A percentile compares a stretch with the other conserved stretches of the same genome.
Conservation (phyloP, 768 basidiomycete species). For the Lentinula edodes region DNA sequence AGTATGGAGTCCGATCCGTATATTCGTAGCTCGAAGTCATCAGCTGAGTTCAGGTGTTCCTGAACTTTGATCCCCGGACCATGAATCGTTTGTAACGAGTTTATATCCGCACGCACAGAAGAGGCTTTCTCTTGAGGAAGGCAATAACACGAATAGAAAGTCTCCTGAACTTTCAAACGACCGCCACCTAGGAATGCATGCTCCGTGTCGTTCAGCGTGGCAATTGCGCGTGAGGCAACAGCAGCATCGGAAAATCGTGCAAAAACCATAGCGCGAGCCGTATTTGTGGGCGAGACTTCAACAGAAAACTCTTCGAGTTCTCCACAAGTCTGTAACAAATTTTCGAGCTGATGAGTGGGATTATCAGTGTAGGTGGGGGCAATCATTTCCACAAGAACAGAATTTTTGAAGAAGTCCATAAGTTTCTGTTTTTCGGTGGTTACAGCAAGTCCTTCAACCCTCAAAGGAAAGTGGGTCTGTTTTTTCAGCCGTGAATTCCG, state of each 20-base stretch:
- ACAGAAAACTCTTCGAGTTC: conserved; percentile 20
- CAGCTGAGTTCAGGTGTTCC: conserved; percentile 15
- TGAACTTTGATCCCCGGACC: conserved; percentile 30
- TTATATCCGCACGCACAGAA: conserved; percentile 30
- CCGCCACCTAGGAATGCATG: conserved; percentile 33
- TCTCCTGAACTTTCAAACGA: conserved; percentile 29
- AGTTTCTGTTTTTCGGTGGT: conserved; percentile 25
- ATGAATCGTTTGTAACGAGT: conserved; percentile 20
- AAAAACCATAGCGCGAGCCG: conserved; percentile 30
- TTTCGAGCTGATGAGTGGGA: conserved; percentile 26
- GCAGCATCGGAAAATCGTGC: conserved; percentile 19
- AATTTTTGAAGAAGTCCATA: conserved; percentile 14
- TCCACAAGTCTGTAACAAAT: conserved; percentile 28
- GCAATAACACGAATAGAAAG: conserved; percentile 35
- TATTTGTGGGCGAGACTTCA: conserved; percentile 30
- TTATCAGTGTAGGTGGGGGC: conserved; percentile 27
- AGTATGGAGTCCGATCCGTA: conserved; percentile 26
- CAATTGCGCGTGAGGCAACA: not conserved
- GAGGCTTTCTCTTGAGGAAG: conserved; percentile 27
- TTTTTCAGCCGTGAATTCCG: conserved; percentile 20
- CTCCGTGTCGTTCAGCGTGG: conserved; percentile 19
- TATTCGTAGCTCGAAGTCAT: conserved; percentile 32
- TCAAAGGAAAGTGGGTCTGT: conserved; percentile 34
- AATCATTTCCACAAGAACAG: conserved; percentile 22
- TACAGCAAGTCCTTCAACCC: conserved; percentile 38